Conservation (phyloP, 257 asterid genomes). For the Scutellaria galericulata region DNA sequence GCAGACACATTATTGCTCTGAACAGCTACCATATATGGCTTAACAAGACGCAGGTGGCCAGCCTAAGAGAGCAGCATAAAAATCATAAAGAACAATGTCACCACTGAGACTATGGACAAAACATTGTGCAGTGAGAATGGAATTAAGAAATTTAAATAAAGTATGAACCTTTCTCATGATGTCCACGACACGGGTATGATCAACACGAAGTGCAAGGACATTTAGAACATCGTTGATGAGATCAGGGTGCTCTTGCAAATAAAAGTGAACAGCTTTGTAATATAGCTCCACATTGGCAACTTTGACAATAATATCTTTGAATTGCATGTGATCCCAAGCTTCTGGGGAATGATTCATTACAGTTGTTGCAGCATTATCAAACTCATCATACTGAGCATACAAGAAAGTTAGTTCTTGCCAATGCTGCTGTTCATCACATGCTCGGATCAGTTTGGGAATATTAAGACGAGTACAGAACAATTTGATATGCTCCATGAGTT, state of each 20-base stretch:
- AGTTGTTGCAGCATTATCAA: constrained; percentile 98
- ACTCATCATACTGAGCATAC: constrained; percentile 94
- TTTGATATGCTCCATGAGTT: constrained; percentile 99
- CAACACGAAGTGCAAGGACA: constrained; percentile 97
- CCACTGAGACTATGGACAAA: constrained; percentile 20
- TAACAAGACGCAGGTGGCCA: constrained; percentile 88
- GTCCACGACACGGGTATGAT: constrained; percentile 98
- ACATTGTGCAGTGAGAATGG: background rate
- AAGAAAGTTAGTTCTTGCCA: constrained; percentile 95
- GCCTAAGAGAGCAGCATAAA: constrained; percentile 59
- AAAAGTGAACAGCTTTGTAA: constrained; percentile 99
- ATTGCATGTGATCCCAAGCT: constrained; percentile 99
- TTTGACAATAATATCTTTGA: constrained; percentile 92
- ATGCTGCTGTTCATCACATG: constrained; percentile 99
- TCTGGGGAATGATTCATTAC: constrained; percentile 99
- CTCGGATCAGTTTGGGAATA: constrained; percentile 97
- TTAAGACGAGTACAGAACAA: constrained; percentile 93
- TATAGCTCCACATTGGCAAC: constrained; percentile 98
- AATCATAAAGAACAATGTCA: constrained; percentile 32
- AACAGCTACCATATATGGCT: constrained; percentile 99
- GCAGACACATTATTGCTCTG: constrained; percentile 99
- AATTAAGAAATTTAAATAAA: constrained; percentile 17
- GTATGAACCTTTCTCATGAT: constrained; percentile 88
- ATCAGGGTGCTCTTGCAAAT: constrained; percentile 98
- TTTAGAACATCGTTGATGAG: constrained; percentile 92